phyloP scores from a whole-genome alignment of 495 filamentous ascomycete species.

The Podospora pseudoanserina region DNA sequence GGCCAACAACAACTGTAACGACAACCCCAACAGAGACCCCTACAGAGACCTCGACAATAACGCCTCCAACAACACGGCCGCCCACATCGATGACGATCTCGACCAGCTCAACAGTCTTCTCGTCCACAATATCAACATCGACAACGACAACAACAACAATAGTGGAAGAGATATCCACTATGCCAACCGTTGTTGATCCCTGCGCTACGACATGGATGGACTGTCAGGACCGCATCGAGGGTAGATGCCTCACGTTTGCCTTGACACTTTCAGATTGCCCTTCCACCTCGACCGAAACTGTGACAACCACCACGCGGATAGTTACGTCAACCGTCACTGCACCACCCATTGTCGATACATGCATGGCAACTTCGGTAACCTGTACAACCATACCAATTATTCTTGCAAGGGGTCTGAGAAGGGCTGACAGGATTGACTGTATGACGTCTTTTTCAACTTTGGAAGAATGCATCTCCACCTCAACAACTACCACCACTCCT shows the following conservation, averaged over 20 bases:
- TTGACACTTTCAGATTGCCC: background rate
- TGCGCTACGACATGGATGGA: background rate
- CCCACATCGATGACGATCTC: background rate
- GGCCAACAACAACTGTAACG: background rate
- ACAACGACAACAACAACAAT: background rate
- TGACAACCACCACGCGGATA: background rate
- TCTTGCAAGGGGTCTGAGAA: background rate
- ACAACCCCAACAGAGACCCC: background rate
- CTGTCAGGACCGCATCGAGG: background rate
- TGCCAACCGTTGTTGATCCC: background rate
- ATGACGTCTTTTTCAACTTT: background rate
- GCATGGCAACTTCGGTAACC: background rate
- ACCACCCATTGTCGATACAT: background rate
- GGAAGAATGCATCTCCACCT: background rate
- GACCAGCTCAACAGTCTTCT: background rate
- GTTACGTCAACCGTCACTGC: background rate
- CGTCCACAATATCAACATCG: background rate
- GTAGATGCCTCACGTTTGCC: background rate
- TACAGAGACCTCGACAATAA: background rate
- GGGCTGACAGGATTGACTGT: background rate
- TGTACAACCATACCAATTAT: background rate
- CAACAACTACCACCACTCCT: background rate
- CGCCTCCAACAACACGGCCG: background rate
- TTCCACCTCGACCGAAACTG: background rate
- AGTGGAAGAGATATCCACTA: background rate